These are phyloP conservation scores for Cryptococcus hybrid DNA, from an alignment of 1,284 basidiomycete genomes.

Conservation along the genomic window DNA sequence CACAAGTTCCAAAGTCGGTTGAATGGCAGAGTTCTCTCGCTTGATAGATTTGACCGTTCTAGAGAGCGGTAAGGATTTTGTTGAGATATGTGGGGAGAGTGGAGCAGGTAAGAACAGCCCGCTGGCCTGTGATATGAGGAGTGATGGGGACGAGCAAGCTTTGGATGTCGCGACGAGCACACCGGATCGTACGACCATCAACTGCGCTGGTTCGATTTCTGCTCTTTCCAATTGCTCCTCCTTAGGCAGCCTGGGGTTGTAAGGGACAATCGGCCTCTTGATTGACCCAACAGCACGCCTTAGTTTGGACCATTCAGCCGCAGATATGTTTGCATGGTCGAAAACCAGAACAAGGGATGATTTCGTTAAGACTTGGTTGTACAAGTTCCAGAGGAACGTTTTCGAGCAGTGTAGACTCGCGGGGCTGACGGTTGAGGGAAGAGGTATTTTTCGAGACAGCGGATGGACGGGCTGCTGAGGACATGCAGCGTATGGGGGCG, in stretches of 20 bases:
- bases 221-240: background rate
- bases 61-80: conserved; percentile 42
- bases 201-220: conserved; percentile 17
- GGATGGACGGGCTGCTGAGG: background rate
- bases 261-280: conserved; percentile 22
- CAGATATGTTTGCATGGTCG: conserved; percentile 48
- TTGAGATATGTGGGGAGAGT: conserved; percentile 47
- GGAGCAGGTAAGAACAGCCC: conserved; percentile 45
- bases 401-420: conserved; percentile 45
- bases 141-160: conserved; percentile 2
- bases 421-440: conserved; percentile 1
- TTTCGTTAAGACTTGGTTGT: conserved; percentile 43
- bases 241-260: conserved; percentile 4
- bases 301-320: conserved; percentile 39
- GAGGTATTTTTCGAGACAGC: background rate
- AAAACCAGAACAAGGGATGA: conserved; percentile 50
- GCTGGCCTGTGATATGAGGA: conserved; percentile 28
- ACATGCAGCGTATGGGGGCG: background rate
- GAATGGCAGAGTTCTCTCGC: conserved; percentile 26
- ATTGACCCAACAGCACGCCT: conserved; percentile 39
- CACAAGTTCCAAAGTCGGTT: conserved; percentile 44
- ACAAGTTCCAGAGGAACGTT: conserved; percentile 46
- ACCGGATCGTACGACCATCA: conserved; percentile 48
- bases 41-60: conserved; percentile 26
- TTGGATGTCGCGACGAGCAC: conserved; percentile 28